Base-by-base conservation (phyloP, 495 filamentous ascomycete genomes). In the Hyaloscypha hepaticicola region DNA sequence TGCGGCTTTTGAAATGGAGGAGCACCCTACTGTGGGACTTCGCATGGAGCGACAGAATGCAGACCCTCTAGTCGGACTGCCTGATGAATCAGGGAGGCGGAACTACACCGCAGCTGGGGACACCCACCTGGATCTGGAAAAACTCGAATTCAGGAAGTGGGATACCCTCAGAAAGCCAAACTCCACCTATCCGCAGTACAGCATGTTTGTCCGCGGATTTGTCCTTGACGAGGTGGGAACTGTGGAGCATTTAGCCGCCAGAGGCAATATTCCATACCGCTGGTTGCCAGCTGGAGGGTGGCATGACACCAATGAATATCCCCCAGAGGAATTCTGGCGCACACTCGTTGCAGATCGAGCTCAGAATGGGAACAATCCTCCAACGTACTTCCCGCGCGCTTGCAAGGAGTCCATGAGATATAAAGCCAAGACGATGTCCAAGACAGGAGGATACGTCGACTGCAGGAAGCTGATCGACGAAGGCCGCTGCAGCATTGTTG, bases 291-390 rank as follows among this genome's bases (percentile, higher is more conserved):
- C 49, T 7, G 59, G 59, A 25, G 28, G 49, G 4, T 59, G 56
- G 56, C 3, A 31, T 53, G 28, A 61, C 21, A 24, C 22, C 22
- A 24, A 51, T 2, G 33, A 65, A 51, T 60, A 70, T 38, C 72
- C 73, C 5, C 75, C 75, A 0, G 75, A 78, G 6, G 69, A 70
- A 9, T 76, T 80, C 52, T 80, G 77, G 78, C 61, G 78, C 2
- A 80, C 79, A 0, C 52, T 81, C 0, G 77, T 81, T 0, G 77
- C 72, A 27, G 76, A 80, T 63, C 58, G 79, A 27, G 74, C 76
- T n/a, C 21, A 12, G 14, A 51, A 66, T 24, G 66, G 66, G 11
- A 26, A 28, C 2, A 50, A 52, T 12, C 29, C 67, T 28, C 67
- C 67, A 1, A 34, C 7, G 14, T 61, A 33, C 22, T 38, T 48